Percentiles rank a stretch among this genome's conserved stretches.
phyloP scores from a whole-genome alignment of 768 basidiomycete species.

The Exidia glandulosa region DNA sequence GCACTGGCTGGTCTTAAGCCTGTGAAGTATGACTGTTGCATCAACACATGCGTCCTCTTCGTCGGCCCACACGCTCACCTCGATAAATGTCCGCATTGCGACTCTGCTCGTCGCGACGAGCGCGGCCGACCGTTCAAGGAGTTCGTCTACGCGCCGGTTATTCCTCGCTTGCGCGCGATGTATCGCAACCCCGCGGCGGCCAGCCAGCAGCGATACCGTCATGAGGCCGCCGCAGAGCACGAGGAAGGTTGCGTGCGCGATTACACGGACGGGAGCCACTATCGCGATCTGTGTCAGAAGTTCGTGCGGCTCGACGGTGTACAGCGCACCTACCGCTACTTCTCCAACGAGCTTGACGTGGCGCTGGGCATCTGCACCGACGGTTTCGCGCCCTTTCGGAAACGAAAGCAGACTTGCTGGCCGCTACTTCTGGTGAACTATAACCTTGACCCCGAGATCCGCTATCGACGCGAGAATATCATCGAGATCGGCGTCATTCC shows the following conservation, averaged over 20 bases:
- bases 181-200: conserved; percentile 14
- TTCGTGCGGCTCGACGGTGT: conserved; percentile 19
- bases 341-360: conserved; percentile 28
- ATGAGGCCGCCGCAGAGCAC: conserved; percentile 4
- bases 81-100: conserved; percentile 26
- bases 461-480: conserved; percentile 24
- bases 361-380: conserved; percentile 33
- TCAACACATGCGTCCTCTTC: conserved; percentile 29
- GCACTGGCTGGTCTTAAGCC: conserved; percentile 25
- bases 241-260: conserved; percentile 17
- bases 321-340: conserved; percentile 18
- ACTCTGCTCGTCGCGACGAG: conserved; percentile 13
- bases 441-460: conserved; percentile 30
- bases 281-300: conserved; percentile 13
- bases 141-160: conserved; percentile 30
- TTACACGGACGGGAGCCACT: conserved; percentile 26
- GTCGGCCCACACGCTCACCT: conserved; percentile 19
- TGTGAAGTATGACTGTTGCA: conserved; percentile 30
- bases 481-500: conserved; percentile 34
- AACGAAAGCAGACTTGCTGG: conserved; percentile 23
- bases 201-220: conserved; percentile 19
- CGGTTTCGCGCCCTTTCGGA: conserved; percentile 30
- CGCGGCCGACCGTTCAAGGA: conserved; percentile 13
- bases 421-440: conserved; percentile 32
- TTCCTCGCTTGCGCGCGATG: conserved; percentile 22